phyloP scores from a whole-genome alignment of 2,329 filamentous ascomycete genomes.

The Aspergillus hortae region DNA sequence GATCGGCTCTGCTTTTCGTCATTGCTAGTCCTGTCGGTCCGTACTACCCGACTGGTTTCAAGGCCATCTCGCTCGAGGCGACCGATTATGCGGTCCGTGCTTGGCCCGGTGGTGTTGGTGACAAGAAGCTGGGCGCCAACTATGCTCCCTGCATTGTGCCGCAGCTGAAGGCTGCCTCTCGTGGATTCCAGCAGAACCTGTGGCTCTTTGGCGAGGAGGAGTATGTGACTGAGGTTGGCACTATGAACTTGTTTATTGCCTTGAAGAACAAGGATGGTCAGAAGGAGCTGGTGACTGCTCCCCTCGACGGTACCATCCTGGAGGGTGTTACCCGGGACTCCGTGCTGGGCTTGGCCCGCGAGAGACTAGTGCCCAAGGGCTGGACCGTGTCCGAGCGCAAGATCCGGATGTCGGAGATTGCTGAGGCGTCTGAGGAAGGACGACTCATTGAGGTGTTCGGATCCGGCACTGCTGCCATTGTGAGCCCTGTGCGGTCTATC shows the following conservation, averaged over 20 bases:
- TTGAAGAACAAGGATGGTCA: slow-evolving; percentile 80
- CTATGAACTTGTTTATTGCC: slow-evolving; percentile 96
- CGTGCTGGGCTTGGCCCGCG: slow-evolving; percentile 77
- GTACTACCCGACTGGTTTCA: slow-evolving; percentile 98
- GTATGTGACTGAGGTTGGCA: slow-evolving; percentile 94
- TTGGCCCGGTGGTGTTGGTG: slow-evolving; percentile 95
- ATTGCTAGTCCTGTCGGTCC: slow-evolving; percentile 96
- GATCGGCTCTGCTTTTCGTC: slow-evolving; percentile 85
- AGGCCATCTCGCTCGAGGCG: slow-evolving; percentile 90
- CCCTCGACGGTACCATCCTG: slow-evolving; percentile 92
- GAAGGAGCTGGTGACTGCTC: slow-evolving; percentile 91
- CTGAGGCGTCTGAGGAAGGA: slow-evolving; percentile 77
- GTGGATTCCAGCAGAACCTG: slow-evolving; percentile 95
- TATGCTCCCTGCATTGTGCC: slow-evolving; percentile 99
- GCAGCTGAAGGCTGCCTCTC: slow-evolving; percentile 83
- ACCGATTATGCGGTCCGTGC: slow-evolving; percentile 95
- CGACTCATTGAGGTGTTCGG: slow-evolving; percentile 91
- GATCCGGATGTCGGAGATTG: slow-evolving; percentile 83
- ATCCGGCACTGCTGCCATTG: slow-evolving; percentile 87
- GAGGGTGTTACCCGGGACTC: slow-evolving; percentile 94
- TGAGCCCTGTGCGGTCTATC: slow-evolving; percentile 84
- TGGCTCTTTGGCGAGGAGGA: slow-evolving; percentile 97
- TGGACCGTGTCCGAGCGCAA: slow-evolving; percentile 88
- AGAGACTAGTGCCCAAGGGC: slow-evolving; percentile 77
- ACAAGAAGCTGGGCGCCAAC: slow-evolving; percentile 98